These are phyloP conservation scores for Aristolochia californica DNA, from an alignment of 164 flowering plant species.

Conservation along the genomic window DNA sequence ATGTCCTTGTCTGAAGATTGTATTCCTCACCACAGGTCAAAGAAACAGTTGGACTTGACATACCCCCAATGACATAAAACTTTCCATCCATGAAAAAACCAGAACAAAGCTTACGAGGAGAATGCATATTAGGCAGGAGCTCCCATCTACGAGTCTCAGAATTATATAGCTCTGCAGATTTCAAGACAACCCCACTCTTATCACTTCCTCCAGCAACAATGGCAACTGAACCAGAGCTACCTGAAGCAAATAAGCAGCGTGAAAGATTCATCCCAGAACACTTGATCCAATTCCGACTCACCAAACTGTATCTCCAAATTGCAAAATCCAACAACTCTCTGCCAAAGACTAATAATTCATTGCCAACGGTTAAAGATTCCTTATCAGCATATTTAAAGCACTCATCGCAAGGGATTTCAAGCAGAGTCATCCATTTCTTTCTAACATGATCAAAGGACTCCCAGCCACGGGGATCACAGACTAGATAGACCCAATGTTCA, in stretches of 20 bases:
- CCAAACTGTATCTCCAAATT: conserved; percentile 23
- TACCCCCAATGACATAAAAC: conserved; percentile 28
- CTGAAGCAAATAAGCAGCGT: conserved; percentile 28
- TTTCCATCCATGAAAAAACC: conserved; percentile 37
- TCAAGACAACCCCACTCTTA: conserved; percentile 16
- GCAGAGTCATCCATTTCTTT: conserved; percentile 22
- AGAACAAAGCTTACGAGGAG: conserved; percentile 27
- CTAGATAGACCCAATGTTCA: conserved; percentile 25
- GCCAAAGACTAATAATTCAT: conserved; percentile 34
- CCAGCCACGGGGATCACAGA: conserved; percentile 17
- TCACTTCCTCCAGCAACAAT: conserved; percentile 34
- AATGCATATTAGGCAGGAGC: conserved; percentile 23
- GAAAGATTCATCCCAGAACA: conserved; percentile 19
- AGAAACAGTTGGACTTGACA: conserved; percentile 6
- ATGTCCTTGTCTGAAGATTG: conserved; percentile 21
- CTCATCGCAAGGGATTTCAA: conserved; percentile 18
- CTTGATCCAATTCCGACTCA: conserved; percentile 20
- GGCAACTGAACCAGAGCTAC: conserved; percentile 25
- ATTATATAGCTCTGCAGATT: conserved; percentile 28
- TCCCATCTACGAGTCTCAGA: conserved; percentile 22
- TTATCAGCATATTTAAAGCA: conserved; percentile 25
- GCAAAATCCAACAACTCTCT: conserved; percentile 15
- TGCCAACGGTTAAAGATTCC: conserved; percentile 33
- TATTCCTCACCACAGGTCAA: conserved; percentile 34
- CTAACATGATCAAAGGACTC: conserved; percentile 20